Base-by-base conservation (phyloP, 2,329 filamentous ascomycete genomes). In the Thelonectria rubi region DNA sequence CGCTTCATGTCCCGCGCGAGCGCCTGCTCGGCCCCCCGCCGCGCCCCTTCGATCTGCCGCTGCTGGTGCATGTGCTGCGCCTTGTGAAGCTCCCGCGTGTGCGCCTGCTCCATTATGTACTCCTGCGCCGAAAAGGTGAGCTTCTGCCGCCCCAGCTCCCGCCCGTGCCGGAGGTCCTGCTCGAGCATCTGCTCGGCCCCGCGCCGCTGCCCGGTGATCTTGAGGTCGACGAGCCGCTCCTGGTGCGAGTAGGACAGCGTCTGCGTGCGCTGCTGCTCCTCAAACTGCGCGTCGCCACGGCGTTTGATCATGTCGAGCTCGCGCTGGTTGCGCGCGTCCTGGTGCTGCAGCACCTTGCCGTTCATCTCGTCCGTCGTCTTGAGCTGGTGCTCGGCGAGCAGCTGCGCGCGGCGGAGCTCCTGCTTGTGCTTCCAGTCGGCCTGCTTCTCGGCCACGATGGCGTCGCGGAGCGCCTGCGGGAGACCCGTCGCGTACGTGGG, bases 371-470 rank as follows among this genome's bases (percentile, higher is more conserved):
- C 42, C 6, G 42, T 24, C 11, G 24, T 18, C 14, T 15, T 24
- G 18, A 17, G 11, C 37, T 24, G 48, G 14, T 40, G 34, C 11
- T 34, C 34, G 8, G 14, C 40, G 5, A 40, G 39, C 21, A 32
- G 15, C 18, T 54, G 20, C 21, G n/a, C 26, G 5, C 39, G 51
- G 15, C 10, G 51, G 24, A 34, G 20, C 18, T 18, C 39, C 15
- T 39, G 21, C 24, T 32, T n/a, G 7, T 48, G 46, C 24, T 48
- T 32, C 46, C 46, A 48, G 26, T 48, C 46, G 15, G 46, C 46
- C 24, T 48, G 46, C 30, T 32, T 48, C 21, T 48, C 46, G 17
- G 46, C 46, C 11, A 48, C 14, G 14, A 48, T 32, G 42, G 42
- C 42, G 14, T 48, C 46, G 14, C 26, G 24, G 10, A 48, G 24